Evolutionary conservation across 2,329 filamentous ascomycete species (phyloP), one percentile per base, ranked within the genome.

Genomic region (Pestalotiopsis sp.): DNA sequence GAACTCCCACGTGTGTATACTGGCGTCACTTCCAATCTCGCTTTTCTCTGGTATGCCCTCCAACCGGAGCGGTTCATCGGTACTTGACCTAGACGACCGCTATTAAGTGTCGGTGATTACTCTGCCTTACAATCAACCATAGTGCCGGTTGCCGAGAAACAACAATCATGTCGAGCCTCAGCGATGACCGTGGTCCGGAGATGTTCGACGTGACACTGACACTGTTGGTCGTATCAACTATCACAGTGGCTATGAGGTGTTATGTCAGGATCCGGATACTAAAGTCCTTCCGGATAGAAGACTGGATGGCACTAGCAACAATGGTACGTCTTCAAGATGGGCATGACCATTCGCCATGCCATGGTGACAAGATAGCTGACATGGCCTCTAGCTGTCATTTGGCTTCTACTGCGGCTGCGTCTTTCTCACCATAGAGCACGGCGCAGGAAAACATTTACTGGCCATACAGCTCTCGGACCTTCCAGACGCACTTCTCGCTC

Each of bases 241-340:
- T 76, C 52, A 72, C 72, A 25, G 72, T 77, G 39, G 67, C 70
- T 27, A 72, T 77, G 25, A 71, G 75, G 56, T 77, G 75, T 68
- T 77, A 75, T 72, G 74, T 76, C 12, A 70, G 74, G 38, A 52
- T 71, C 11, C 70, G 64, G 41, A 67, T 76, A 9, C 60, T 76
- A 31, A 76, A 73, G 57, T 58, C 70, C 9, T 77, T 77, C 59
- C 69, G 72, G 36, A 56, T 68, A 17, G 75, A 77, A 68, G 75
- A 77, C 39, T 73, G 70, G 69, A 38, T 76, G 49, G 73, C 75
- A 31, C 31, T 77, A 36, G 68, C 65, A 49, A 73, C 75, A 45
- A 67, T 75, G 70, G 75, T 77, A 73, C 31, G 68, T 6, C 23
- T 5, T 6, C 20, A 12, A 13, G 31, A 27, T 17, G 36, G 17